Conservation (phyloP, 1,139 yeast species). For the Eremothecium cymbalariae region DNA sequence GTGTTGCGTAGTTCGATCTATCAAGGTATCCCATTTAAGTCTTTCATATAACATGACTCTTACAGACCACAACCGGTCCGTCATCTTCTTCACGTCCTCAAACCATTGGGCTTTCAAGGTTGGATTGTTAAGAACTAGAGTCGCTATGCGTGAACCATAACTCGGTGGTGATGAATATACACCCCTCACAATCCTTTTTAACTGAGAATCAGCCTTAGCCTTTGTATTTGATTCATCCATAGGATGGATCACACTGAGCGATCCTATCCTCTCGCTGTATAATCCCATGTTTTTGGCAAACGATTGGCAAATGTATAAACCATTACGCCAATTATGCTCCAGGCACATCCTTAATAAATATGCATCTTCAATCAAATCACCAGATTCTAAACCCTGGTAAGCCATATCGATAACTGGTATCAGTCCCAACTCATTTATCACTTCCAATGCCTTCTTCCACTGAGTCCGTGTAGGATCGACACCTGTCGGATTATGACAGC, state of each 20-base stretch:
- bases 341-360: constrained; percentile 37
- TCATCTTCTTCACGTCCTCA: constrained; percentile 66
- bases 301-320: constrained; percentile 73
- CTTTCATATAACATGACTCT: constrained; percentile 46
- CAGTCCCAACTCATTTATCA: constrained; percentile 47
- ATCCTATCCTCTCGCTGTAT: constrained; percentile 93
- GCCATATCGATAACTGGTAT: constrained; percentile 85
- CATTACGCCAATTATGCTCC: constrained; percentile 33
- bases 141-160: constrained; percentile 86
- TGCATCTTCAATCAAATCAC: constrained; percentile 48
- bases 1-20: constrained; percentile 52
- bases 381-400: constrained; percentile 88
- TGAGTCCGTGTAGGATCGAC: constrained; percentile 76
- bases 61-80: constrained; percentile 67
- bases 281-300: constrained; percentile 97
- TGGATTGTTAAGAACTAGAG: constrained; percentile 57
- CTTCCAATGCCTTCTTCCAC: constrained; percentile 65
- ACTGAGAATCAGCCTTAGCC: constrained; percentile 59
- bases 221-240: constrained; percentile 8
- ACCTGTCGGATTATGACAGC: constrained; percentile 97
- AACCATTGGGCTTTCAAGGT: constrained; percentile 67
- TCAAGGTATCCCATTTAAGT: constrained; percentile 78
- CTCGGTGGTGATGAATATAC: constrained; percentile 92
- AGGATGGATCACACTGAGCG: constrained; percentile 38
- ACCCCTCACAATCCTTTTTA: constrained; percentile 66